These are phyloP conservation scores for Talaromyces nanjingensis DNA, from an alignment of 495 filamentous ascomycete species.

Conservation along the genomic window DNA sequence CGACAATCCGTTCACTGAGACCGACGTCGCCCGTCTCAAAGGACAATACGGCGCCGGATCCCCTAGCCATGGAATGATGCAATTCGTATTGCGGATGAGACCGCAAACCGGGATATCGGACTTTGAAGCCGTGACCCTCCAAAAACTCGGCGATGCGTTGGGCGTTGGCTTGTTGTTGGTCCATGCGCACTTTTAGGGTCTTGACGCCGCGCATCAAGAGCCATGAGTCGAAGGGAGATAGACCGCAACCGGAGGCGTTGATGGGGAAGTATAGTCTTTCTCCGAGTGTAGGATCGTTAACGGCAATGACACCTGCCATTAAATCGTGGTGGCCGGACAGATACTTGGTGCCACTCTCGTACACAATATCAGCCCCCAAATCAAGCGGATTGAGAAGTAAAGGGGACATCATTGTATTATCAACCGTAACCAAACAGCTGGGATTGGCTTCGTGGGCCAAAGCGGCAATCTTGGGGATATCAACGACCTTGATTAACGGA, in stretches of 20 bases:
- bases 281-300: conserved; percentile 72
- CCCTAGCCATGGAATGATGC: conserved; percentile 89
- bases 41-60: conserved; percentile 85
- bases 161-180: conserved; percentile 91
- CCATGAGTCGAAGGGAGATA: conserved; percentile 93
- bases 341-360: conserved; percentile 97
- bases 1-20: conserved; percentile 86
- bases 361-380: conserved; percentile 90
- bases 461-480: conserved; percentile 71
- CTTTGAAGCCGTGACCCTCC: conserved; percentile 84
- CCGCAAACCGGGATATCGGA: conserved; percentile 87
- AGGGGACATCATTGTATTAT: conserved; percentile 98
- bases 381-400: conserved; percentile 88
- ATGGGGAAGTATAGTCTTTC: conserved; percentile 94
- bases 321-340: conserved; percentile 97
- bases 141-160: conserved; percentile 88
- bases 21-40: conserved; percentile 87
- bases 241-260: conserved; percentile 88
- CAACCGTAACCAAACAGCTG: conserved; percentile 80
- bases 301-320: conserved; percentile 93
- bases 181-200: conserved; percentile 94
- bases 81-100: conserved; percentile 95
- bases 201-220: conserved; percentile 91
- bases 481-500: conserved; percentile 95
- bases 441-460: conserved; percentile 71